phyloP scores from a whole-genome alignment of 2,329 filamentous ascomycete species.

The Colletotrichum musae region DNA sequence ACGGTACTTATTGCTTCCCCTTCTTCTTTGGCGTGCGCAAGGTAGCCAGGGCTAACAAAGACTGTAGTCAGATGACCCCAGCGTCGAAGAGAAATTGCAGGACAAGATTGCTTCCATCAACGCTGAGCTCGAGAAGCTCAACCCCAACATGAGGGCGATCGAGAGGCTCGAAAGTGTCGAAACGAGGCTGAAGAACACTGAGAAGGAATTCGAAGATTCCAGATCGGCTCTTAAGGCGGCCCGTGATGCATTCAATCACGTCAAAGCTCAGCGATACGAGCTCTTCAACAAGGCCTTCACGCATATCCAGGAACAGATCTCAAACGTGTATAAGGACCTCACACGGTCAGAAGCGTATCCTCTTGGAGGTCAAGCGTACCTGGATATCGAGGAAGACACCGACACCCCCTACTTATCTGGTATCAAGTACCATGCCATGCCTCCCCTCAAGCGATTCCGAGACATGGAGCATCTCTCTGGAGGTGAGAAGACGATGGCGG shows the following conservation, averaged over 20 bases:
- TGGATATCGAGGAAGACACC: conserved; percentile 94
- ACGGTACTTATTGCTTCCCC: too few species aligned
- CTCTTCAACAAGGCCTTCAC: conserved; percentile 96
- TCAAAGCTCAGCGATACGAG: conserved; percentile 87
- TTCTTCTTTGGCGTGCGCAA: background rate
- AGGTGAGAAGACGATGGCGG: conserved; percentile 99
- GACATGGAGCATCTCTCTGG: conserved; percentile 99
- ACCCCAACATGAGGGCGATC: conserved; percentile 96
- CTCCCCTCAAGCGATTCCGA: conserved; percentile 95
- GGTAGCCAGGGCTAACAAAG: conserved; percentile 47
- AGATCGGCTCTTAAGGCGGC: conserved; percentile 80
- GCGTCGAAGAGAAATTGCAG: conserved; percentile 81
- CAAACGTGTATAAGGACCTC: conserved; percentile 93
- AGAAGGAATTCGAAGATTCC: conserved; percentile 91
- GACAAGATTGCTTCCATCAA: conserved; percentile 83
- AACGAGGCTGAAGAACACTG: conserved; percentile 83
- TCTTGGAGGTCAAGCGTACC: conserved; percentile 88
- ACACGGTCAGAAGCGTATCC: conserved; percentile 93
- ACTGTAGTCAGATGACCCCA: conserved; percentile 75
- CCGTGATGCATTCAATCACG: conserved; percentile 85
- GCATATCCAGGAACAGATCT: conserved; percentile 96
- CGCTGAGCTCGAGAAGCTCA: conserved; percentile 90
- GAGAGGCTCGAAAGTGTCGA: conserved; percentile 92
- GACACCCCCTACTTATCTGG: conserved; percentile 96
- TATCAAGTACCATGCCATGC: conserved; percentile 99